Evolutionary conservation across 1,284 basidiomycete species (phyloP), one percentile per base, ranked within the genome.

Genomic region (Trichosporon inkin): DNA sequence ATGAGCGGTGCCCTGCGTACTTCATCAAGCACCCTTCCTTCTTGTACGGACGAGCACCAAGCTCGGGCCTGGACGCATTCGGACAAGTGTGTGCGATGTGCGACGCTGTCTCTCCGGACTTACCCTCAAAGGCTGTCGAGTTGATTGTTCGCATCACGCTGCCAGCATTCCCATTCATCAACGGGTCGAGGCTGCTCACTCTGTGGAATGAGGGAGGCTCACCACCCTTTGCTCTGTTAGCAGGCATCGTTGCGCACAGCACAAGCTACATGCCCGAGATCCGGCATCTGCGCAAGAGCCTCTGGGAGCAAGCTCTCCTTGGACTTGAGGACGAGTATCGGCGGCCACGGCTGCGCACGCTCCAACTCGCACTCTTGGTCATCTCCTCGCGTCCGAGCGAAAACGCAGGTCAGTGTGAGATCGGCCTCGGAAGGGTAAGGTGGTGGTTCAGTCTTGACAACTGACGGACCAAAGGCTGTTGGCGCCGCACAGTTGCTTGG

Each of bases 401-500:
- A 52, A 75, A 75, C 17, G 57, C 61, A 2, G 73, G 68, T 0
- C 69, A 71, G 39, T 66, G 63, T 36, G 64, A 66, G 13, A 69
- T 74, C 8, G 66, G 63, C 0, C 56, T 74, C 1, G 65, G 67
- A 1, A 60, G 71, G 16, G 70, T 71, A 34, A 59, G 68, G 60
- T 36, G 8, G 17, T 2, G 19, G 14, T 37, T 10, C 19, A 38
- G 11, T 14, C 20, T 20, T 47, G 10, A 17, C 17, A 8, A 1
- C 11, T 1, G 4, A 22, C 35, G 58, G 51, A 57, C 19, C 2
- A 5, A 47, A 71, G 67, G 70, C 71, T 1, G 66, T 70, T 10
- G 74, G 75, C 2, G 69, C 71, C 3, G 75, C 72, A 1, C 71
- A 74, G 22, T 62, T 77, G 3, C 65, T 77, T 2, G 75, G 75